Base-by-base conservation (phyloP, 108 stramenopile species). In the Pseudonitzschia delicatissima region DNA sequence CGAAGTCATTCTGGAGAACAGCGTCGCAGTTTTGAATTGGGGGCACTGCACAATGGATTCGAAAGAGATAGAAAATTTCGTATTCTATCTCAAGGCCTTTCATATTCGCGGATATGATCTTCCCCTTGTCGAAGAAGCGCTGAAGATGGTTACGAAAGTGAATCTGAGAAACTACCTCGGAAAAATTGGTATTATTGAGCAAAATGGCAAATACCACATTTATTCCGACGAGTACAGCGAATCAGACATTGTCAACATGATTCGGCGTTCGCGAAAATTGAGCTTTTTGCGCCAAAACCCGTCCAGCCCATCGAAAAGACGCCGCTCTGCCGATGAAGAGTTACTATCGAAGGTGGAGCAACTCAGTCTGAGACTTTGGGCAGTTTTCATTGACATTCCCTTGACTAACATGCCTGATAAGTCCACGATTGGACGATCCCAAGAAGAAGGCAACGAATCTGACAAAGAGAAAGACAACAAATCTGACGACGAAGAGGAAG, bases 1-100 rank as follows among this genome's bases (percentile, higher is more conserved):
- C 2, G 35, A 37, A 20, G 37, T 33, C 21, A 20, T 61, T 21
- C 1, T 61, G 39, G 39, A 61, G 60, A 20, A 36, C 37, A 12
- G 39, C n/a, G 39, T 61, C 6, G 21, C 5, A 11, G 20, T 61
- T 23, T 20, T 61, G n/a, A 37, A 61, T 1, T 61, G 60, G 60
- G 39, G 40, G 20, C 15, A 27, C n/a, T 40, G 60, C 37, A 40
- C 60, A 3, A 4, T 61, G 25, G 32, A 37, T 12, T n/a, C 4
- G 13, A 5, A 4, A 4, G 37, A 42, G 33, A 13, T 61, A 4
- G 25, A 39, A 11, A 5, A 33, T n/a, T 18, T 61, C 11, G 60
- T 40, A 13, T 11, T 20, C 8, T 61, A 61, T 26, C 23, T 61
- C 7, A 61, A 42, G n/a, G 20, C 15, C n/a, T 61, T 42, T 37